Conservation (phyloP, 768 basidiomycete genomes). For the Lactifluus volemus region DNA sequence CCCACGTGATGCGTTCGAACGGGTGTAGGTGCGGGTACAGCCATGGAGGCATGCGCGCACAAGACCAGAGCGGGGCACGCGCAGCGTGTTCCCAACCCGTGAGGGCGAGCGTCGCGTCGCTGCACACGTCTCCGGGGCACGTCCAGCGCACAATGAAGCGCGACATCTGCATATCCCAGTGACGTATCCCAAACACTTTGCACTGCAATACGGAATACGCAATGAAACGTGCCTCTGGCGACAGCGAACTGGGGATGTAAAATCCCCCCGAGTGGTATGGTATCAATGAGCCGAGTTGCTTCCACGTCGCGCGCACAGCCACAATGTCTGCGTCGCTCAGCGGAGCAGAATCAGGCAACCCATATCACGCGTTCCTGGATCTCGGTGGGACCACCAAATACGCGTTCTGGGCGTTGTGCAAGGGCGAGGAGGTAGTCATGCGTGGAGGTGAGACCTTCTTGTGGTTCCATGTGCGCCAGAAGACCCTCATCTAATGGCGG, state of each 20-base stretch:
- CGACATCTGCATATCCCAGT: constrained; percentile 27
- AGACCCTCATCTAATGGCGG: constrained; percentile 25
- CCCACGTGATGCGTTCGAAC: constrained; percentile 22
- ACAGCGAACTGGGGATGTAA: constrained; percentile 24
- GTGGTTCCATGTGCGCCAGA: constrained; percentile 21
- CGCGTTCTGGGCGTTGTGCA: constrained; percentile 22
- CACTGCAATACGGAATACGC: constrained; percentile 23
- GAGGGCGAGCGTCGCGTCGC: constrained; percentile 19
- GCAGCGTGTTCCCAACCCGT: constrained; percentile 28
- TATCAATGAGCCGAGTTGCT: constrained; percentile 21
- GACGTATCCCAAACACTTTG: constrained; percentile 23
- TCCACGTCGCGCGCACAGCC: constrained; percentile 24
- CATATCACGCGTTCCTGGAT: constrained; percentile 12
- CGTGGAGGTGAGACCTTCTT: constrained; percentile 21
- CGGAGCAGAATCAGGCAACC: constrained; percentile 14
- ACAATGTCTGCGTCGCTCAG: constrained; percentile 23
- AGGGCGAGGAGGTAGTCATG: constrained; percentile 26
- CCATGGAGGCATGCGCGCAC: constrained; percentile 27
- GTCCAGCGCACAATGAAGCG: constrained; percentile 25
- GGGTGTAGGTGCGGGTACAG: constrained; percentile 19
- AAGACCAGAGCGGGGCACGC: constrained; percentile 28
- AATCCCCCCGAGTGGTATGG: constrained; percentile 27
- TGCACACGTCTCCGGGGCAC: constrained; percentile 11
- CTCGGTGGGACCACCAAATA: constrained; percentile 16
- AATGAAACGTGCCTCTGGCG: constrained; percentile 21